Evolutionary conservation across 257 asterid species (phyloP), one percentile per base, ranked within the genome.

Genomic region (Salvia splendens): DNA sequence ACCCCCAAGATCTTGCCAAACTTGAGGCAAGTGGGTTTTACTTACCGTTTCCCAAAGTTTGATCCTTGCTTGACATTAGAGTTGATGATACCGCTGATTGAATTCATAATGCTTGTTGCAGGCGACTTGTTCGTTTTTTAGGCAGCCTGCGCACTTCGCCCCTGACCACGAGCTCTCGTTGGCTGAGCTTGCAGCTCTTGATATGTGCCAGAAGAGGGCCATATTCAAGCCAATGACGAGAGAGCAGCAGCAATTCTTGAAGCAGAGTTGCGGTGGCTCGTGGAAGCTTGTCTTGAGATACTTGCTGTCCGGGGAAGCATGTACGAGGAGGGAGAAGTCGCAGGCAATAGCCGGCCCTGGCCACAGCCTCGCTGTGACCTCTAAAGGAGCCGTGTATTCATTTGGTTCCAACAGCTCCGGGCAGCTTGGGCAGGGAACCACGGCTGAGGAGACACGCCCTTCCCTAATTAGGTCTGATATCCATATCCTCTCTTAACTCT

Each of bases 301-400:
- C 74, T 81, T 95, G 71, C 80, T 95, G 62, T 95, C 98, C 20
- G 99, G 99, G 57, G 99, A 95, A 81, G 75, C 82, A 9, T 95
- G 99, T 76, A 80, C 86, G 24, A 75, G 99, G 78, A 80, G 97
- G 79, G 99, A 89, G 83, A 91, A 81, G 69, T 86, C 99, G 16
- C 99, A 95, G 66, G 99, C 98, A 1, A 83, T 91, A 67, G 99
- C 99, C 1, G 99, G 99, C 15, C 98, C 99, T 0, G 99, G 99
- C n/a, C 98, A 95, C 69, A 91, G 98, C 70, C 67, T 95, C 70
- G 98, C 88, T 7, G 98, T 95, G 73, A 95, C 96, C 56, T 76
- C 89, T 28, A 80, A 80, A 10, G 99, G 99, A 71, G 86, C 73
- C n/a, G 98, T 80, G 5, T 91, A 88, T 71, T 82, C 99, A 1